Percentiles rank a stretch among this genome's conserved stretches.
These are phyloP conservation scores for Ceratocystis lukuohia DNA, from an alignment of 2,329 filamentous ascomycete genomes.

Conservation along the genomic window DNA sequence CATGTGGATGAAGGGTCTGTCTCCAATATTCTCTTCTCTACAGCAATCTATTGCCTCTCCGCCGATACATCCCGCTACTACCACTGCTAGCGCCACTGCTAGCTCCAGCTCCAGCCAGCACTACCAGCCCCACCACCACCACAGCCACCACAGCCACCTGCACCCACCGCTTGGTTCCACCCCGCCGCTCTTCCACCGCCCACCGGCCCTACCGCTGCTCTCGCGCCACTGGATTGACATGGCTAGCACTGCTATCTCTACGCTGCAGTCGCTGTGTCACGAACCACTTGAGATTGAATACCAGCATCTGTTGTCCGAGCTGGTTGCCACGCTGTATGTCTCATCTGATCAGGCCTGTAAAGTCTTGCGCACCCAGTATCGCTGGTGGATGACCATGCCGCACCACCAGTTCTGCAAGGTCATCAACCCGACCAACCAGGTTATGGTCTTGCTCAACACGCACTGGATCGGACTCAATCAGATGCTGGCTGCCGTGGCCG, in stretches of 20 bases:
- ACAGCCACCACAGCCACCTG: not conserved
- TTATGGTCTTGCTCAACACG: conserved; percentile 35
- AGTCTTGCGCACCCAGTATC: conserved; percentile 37
- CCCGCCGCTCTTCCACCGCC: not conserved
- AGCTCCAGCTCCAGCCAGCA: not conserved
- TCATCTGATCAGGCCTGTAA: conserved; percentile 36
- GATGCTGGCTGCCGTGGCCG: conserved; percentile 38
- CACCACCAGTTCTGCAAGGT: conserved; percentile 39
- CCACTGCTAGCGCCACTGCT: not conserved
- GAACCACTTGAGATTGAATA: conserved; percentile 35
- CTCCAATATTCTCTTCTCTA: conserved; percentile 32
- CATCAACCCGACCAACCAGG: conserved; percentile 35
- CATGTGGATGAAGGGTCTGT: conserved; percentile 37
- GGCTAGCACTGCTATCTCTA: conserved; percentile 33
- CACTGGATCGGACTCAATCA: conserved; percentile 44
- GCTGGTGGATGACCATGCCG: conserved; percentile 45
- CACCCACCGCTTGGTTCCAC: not conserved
- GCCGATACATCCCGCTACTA: not conserved
- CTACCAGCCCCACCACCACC: not conserved
- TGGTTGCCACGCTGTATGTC: conserved; percentile 38
- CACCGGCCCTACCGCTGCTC: conserved; percentile 31
- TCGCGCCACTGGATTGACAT: conserved; percentile 33
- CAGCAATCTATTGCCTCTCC: not conserved
- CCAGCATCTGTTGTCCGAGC: conserved; percentile 32
- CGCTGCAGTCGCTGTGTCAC: conserved; percentile 33